These are phyloP conservation scores for Lignosus rhinocerotis DNA, from an alignment of 1,284 basidiomycete species.

Conservation along the genomic window DNA sequence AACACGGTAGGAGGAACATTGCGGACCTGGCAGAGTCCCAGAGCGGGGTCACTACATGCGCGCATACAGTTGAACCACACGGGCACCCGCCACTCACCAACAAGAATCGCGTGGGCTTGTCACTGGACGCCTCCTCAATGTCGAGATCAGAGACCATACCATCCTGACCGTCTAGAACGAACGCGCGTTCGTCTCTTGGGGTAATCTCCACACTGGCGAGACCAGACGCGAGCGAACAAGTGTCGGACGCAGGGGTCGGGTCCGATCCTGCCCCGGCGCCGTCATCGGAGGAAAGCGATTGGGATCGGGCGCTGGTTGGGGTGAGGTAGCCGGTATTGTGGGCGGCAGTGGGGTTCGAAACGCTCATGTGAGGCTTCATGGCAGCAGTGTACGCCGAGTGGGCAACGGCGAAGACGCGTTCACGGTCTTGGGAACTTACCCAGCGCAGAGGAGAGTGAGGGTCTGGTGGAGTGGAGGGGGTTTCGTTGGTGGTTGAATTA, in stretches of 20 bases:
- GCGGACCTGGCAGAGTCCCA: constrained; percentile 19
- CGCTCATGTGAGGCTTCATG: constrained; percentile 14
- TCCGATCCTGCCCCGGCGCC: constrained; percentile 8
- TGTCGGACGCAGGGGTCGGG: constrained; percentile 5
- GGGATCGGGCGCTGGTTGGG: constrained; percentile 25
- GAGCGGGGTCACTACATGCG: constrained; percentile 8
- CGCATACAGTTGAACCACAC: neutral
- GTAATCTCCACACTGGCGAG: constrained; percentile 23
- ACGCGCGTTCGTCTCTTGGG: constrained; percentile 24
- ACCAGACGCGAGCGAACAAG: constrained; percentile 15
- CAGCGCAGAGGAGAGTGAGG: constrained; percentile 23
- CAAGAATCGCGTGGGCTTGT: constrained; percentile 21
- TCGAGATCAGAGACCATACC: constrained; percentile 2
- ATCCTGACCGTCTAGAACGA: constrained; percentile 7
- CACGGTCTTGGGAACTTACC: constrained; percentile 16
- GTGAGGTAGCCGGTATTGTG: constrained; percentile 24
- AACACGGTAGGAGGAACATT: constrained; percentile 17
- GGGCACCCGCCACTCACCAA: constrained; percentile 20
- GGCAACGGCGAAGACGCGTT: constrained; percentile 6
- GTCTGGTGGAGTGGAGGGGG: constrained; percentile 29
- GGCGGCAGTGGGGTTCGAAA: constrained; percentile 8
- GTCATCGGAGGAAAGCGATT: constrained; percentile 24
- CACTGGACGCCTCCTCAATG: constrained; percentile 11
- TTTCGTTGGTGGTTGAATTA: constrained; percentile 25
- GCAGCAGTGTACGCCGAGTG: constrained; percentile 11